Evolutionary conservation across 2,329 filamentous ascomycete species (phyloP), one percentile per base, ranked within the genome.

Genomic region (Coniosporium tulheliwenetii): DNA sequence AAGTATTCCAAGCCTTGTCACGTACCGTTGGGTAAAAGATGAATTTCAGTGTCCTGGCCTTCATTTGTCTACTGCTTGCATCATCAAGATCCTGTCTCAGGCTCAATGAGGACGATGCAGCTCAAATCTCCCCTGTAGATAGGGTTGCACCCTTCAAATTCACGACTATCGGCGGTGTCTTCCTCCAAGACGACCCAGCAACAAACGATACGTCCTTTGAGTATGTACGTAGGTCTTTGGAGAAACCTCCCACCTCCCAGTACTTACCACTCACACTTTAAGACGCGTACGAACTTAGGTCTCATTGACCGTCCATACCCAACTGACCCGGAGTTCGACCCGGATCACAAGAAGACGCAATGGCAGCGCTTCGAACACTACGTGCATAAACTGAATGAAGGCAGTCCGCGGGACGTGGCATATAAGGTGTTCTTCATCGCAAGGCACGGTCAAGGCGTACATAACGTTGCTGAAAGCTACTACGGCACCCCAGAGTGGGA

Each of bases 161-260:
- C 10, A 35, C 33, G 7, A 15, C 10, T 10, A n/a, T 37, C 36
- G 19, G 12, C 12, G 36, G 36, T 7, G 66, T 65, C 48, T 73
- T 73, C 50, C 47, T 63, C 31, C 69, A 72, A 50, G 67, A 69
- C 50, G 64, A 69, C n/a, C 57, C 59, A 9, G 44, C 48, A 8
- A 72, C 68, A 1, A 59, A 71, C 47, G 55, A 64, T 5, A 50
- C 48, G 5, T 60, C 50, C 8, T 71, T 71, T 43, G 62, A 71
- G 52, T 71, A 68, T 52, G 65, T 69, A 57, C 49, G 53, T 43
- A 33, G 19, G 30, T 10, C 10, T 35, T 8, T 9, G 10, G 12
- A 15, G 10, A 10, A 34, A 10, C n/a, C 32, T 30, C 5, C n/a
- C 12, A 30, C 4, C 9, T 36, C n/a, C 16, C 16, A 30, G 10